Conservation (phyloP, 805 yeast species). For the Kazachstania africana region DNA sequence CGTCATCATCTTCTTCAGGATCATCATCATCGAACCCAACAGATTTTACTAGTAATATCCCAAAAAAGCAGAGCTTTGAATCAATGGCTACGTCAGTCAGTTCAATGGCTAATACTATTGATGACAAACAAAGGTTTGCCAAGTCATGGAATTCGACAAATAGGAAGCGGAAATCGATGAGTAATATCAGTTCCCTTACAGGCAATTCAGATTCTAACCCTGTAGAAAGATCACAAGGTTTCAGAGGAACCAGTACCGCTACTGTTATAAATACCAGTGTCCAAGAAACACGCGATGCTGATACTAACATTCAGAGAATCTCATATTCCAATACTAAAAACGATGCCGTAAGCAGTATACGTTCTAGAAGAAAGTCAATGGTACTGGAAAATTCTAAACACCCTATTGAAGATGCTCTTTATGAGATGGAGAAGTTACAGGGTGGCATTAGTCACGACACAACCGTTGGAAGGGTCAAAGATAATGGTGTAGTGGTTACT, state of each 20-base stretch:
- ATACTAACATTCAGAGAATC: background rate
- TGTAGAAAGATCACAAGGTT: background rate
- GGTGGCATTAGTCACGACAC: conserved; percentile 12
- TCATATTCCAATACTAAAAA: background rate
- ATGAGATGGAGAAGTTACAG: conserved; percentile 22
- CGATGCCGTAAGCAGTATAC: background rate
- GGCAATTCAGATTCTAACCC: background rate
- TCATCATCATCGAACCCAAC: conserved; percentile 25
- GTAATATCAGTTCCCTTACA: conserved; percentile 9
- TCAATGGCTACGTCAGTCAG: conserved; percentile 26
- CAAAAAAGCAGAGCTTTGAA: conserved; percentile 20
- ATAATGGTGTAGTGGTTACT: conserved; percentile 23
- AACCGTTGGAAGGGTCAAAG: conserved; percentile 17
- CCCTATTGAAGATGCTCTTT: conserved; percentile 24
- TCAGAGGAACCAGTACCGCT: conserved; percentile 12
- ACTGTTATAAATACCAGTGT: conserved; percentile 2
- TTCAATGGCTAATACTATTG: conserved; percentile 24
- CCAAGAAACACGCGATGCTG: too few relatives aligned
- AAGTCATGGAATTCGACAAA: conserved; percentile 26
- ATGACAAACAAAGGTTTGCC: conserved; percentile 25
- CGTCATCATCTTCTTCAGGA: conserved; percentile 1
- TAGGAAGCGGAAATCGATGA: conserved; percentile 23
- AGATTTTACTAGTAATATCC: conserved; percentile 21
- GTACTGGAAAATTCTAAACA: conserved; percentile 13
- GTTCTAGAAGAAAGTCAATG: conserved; percentile 19